Evolutionary conservation across 805 yeast species (phyloP).

Genomic region (Kuraishia floccosa): DNA sequence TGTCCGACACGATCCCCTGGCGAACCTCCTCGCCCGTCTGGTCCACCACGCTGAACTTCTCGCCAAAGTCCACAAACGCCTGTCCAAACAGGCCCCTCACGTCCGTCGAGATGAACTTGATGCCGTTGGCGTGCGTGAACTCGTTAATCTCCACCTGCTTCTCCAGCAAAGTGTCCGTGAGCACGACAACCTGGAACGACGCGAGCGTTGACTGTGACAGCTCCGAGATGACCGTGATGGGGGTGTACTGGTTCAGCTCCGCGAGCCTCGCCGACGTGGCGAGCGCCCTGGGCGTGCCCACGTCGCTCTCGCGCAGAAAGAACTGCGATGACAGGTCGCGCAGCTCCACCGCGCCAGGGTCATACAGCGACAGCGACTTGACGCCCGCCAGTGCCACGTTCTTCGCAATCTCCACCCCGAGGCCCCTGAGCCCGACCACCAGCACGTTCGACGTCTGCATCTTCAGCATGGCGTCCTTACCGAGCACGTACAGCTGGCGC

Average conservation of each 20-base stretch:
- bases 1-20: conserved; percentile 80
- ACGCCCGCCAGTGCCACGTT: conserved; percentile 97
- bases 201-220: conserved; percentile 42
- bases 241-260: conserved; percentile 87
- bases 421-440: conserved; percentile 80
- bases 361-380: conserved; percentile 77
- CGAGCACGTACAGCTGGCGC: conserved; percentile 91
- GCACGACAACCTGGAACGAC: conserved; percentile 70
- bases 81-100: conserved; percentile 82
- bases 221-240: conserved; percentile 53
- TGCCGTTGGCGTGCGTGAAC: conserved; percentile 60
- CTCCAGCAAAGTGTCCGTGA: conserved; percentile 65
- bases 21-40: conserved; percentile 88
- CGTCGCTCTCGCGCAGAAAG: conserved; percentile 57
- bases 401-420: conserved; percentile 94
- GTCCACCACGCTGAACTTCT: conserved; percentile 68
- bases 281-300: conserved; percentile 70
- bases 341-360: conserved; percentile 56
- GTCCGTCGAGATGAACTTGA: conserved; percentile 75
- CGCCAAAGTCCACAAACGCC: conserved; percentile 86
- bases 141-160: conserved; percentile 67
- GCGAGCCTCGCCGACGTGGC: conserved; percentile 59
- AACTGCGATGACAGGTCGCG: conserved; percentile 84
- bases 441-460: conserved; percentile 93
- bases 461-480: conserved; percentile 96